A percentile compares a stretch with the other conserved stretches of the same genome.
phyloP scores from a whole-genome alignment of 768 basidiomycete species.

The Paxillus ammoniavirescens region DNA sequence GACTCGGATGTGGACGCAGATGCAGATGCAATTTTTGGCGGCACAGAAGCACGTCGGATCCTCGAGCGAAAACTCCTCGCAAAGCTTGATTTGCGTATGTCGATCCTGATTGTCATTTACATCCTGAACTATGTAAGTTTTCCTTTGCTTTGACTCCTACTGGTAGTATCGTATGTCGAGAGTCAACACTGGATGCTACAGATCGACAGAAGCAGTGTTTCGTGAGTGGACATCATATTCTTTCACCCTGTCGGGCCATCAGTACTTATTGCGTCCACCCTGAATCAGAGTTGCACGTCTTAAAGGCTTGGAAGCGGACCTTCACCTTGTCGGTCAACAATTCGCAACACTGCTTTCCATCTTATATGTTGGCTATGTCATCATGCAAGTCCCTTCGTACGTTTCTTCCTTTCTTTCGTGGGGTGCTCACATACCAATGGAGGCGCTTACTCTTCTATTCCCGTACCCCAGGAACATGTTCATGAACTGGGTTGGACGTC shows the following conservation, averaged over 20 bases:
- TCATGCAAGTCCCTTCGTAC: constrained; percentile 24
- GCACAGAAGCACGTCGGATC: constrained; percentile 38
- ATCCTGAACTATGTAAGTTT: constrained; percentile 9
- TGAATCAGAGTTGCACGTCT: constrained; percentile 16
- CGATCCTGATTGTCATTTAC: constrained; percentile 7
- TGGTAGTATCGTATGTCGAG: background rate
- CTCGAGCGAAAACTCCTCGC: constrained; percentile 21
- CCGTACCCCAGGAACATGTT: constrained; percentile 25
- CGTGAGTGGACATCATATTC: background rate
- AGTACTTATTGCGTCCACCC: background rate
- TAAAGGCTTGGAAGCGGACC: constrained; percentile 22
- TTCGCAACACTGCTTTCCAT: constrained; percentile 24
- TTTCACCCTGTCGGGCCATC: background rate
- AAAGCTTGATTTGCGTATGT: constrained; percentile 9
- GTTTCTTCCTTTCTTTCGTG: background rate
- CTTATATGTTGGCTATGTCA: constrained; percentile 25
- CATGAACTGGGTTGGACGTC: constrained; percentile 29
- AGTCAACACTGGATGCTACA: background rate
- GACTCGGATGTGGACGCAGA: constrained; percentile 34
- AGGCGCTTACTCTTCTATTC: no score
- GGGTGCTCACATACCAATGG: no score
- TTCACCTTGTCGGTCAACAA: constrained; percentile 23
- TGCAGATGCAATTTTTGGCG: constrained; percentile 45
- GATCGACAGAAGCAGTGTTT: constrained; percentile 7
- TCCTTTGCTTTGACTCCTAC: background rate